Percentiles rank a stretch among this genome's conserved stretches.
Conservation (phyloP, 2,329 filamentous ascomycete genomes). For the Davidsoniella eucalypti region DNA sequence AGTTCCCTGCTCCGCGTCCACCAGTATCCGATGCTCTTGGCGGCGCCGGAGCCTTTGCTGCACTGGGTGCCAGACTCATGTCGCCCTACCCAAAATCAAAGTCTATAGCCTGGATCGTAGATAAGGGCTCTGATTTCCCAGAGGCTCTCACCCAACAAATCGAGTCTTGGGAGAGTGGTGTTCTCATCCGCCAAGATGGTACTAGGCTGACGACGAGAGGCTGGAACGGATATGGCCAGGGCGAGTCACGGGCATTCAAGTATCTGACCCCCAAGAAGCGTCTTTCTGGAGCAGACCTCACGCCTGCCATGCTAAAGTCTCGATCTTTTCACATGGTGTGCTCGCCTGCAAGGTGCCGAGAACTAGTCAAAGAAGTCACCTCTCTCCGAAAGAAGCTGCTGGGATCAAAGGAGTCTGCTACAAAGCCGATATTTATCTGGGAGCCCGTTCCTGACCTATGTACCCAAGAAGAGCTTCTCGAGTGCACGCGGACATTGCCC, state of each 20-base stretch:
- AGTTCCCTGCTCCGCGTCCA: slow-evolving; percentile 55
- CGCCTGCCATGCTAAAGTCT: slow-evolving; percentile 47
- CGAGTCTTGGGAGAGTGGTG: slow-evolving; percentile 59
- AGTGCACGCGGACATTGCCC: slow-evolving; percentile 45
- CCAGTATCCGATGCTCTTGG: slow-evolving; percentile 65
- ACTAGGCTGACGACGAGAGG: slow-evolving; percentile 67
- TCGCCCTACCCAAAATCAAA: slow-evolving; percentile 49
- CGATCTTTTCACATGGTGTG: slow-evolving; percentile 81
- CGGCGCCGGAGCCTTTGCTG: slow-evolving; percentile 74
- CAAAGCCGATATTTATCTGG: slow-evolving; percentile 70
- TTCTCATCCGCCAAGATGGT: slow-evolving; percentile 48
- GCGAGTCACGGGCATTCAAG: slow-evolving; percentile 59
- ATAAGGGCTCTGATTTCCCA: slow-evolving; percentile 80
- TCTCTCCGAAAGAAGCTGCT: slow-evolving; percentile 31
- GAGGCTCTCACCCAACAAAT: slow-evolving; percentile 44
- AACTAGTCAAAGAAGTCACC: slow-evolving; percentile 57
- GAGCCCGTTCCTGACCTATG: slow-evolving; percentile 88
- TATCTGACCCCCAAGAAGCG: slow-evolving; percentile 79
- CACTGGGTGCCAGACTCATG: slow-evolving; percentile 75
- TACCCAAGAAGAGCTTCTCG: slow-evolving; percentile 48
- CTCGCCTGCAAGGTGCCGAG: slow-evolving; percentile 57
- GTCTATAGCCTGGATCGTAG: slow-evolving; percentile 76
- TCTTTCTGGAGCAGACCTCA: slow-evolving; percentile 57
- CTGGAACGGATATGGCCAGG: slow-evolving; percentile 76
- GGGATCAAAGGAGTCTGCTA: slow-evolving; percentile 21